Base-by-base conservation (phyloP, 345 rosid genomes). In the Citrus hindsii region DNA sequence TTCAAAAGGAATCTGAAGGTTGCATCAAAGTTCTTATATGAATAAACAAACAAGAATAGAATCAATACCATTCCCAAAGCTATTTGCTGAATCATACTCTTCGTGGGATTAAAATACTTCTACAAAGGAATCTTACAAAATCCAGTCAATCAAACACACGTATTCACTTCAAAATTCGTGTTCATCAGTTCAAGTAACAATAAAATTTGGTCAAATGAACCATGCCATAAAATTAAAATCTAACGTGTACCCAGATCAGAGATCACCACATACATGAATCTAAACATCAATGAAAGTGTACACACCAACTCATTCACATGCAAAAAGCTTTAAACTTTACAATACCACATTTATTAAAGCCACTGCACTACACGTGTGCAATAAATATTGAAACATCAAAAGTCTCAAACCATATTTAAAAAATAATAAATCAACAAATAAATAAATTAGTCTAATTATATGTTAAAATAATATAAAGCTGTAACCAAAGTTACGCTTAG, bases 291-390 rank as follows among this genome's bases (percentile, higher is more conserved):
- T 25, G 22, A 69, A 69, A 46, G 60, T 7, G 18, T 4, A 9
- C 18, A 58, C 65, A 35, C 53, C 33, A 38, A 40, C 3, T 40
- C 46, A 48, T 13, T 48, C 55, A 48, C 55, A 48, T 48, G 55
- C 55, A 48, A 48, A 75, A 62, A 22, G 13, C 38, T 32, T 42
- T 37, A 19, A 35, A 59, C 7, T 61, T 46, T 28, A 24, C 18
- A 24, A 6, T 14, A n/a, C 22, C 5, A 14, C 16, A 73, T 58
- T 73, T 2, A 33, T 72, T 72, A 56, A 46, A 27, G 51, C 21
- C 60, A 27, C 7, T 4, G 35, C 58, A 63, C 38, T 24, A 60
- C 77, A 75, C 77, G 77, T 75, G 77, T 62, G 40, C 19, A 25
- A 10, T 16, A 25, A 40, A 18, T 25, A 8, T 13, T 61, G 40